A percentile compares a stretch with the other conserved stretches of the same genome.
Evolutionary conservation across 2,329 filamentous ascomycete species (phyloP).

Genomic region (Alternaria postmessia): DNA sequence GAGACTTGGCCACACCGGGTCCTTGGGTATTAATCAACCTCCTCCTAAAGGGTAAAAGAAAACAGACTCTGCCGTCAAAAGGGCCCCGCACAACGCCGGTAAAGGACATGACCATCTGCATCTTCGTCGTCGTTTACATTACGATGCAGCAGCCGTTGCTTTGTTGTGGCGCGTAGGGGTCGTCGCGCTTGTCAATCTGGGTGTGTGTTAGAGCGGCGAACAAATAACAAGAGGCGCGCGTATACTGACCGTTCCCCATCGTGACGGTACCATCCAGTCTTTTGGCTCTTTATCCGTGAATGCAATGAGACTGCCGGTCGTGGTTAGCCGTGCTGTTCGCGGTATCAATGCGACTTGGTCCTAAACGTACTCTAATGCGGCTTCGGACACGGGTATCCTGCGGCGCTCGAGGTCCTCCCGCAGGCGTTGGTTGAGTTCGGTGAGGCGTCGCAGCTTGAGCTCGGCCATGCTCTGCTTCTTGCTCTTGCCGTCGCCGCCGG

Average conservation of each 20-base stretch:
- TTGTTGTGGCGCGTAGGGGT: constrained; percentile 97
- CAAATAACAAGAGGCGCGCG: neutral
- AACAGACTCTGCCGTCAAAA: constrained; percentile 48
- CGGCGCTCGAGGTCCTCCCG: constrained; percentile 96
- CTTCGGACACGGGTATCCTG: constrained; percentile 93
- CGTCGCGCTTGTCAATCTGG: constrained; percentile 89
- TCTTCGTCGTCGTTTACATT: constrained; percentile 69
- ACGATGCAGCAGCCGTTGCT: constrained; percentile 91
- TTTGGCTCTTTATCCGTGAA: constrained; percentile 95
- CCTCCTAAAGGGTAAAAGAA: constrained; percentile 44
- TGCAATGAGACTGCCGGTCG: constrained; percentile 79
- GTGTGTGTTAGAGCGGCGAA: constrained; percentile 29
- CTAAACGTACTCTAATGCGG: constrained; percentile 65
- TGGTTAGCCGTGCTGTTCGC: constrained; percentile 30
- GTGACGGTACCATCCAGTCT: constrained; percentile 98
- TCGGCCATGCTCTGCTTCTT: constrained; percentile 99
- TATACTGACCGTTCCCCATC: constrained; percentile 79
- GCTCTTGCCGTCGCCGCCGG: constrained; percentile 74
- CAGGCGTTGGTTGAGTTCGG: constrained; percentile 94
- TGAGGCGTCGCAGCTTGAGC: constrained; percentile 93
- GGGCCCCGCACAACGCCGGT: constrained; percentile 50
- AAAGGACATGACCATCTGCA: constrained; percentile 47
- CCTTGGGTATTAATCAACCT: constrained; percentile 48
- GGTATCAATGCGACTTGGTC: neutral
- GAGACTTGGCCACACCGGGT: constrained; percentile 24